A percentile compares a stretch with the other conserved stretches of the same genome.
phyloP scores from a whole-genome alignment of 345 rosid species.

The Salix brachista region DNA sequence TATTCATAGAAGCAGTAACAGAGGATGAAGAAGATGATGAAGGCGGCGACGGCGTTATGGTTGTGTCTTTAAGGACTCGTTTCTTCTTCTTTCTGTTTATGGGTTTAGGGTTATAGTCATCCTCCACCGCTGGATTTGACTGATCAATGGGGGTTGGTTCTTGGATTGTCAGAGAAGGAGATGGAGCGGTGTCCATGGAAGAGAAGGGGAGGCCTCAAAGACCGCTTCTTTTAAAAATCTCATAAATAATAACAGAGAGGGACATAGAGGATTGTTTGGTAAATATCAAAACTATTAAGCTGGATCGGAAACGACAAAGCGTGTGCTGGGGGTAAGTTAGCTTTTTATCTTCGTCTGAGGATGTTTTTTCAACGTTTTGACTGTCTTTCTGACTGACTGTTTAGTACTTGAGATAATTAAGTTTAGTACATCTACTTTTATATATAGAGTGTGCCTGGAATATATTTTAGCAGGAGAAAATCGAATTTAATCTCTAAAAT shows the following conservation, averaged over 20 bases:
- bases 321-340: neutral
- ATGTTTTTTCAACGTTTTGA: neutral
- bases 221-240: neutral
- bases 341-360: neutral
- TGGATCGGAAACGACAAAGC: neutral
- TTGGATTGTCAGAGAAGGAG: conserved; percentile 12
- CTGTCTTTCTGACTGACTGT: neutral
- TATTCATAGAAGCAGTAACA: conserved; percentile 15
- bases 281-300: neutral
- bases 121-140: conserved; percentile 10
- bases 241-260: neutral
- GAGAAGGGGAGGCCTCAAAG: neutral
- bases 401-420: neutral
- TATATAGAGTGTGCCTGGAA: too few relatives aligned
- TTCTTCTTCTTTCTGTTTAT: conserved; percentile 28
- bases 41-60: conserved; percentile 24
- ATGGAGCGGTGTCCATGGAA: conserved; percentile 32
- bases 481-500: too few relatives aligned
- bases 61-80: conserved; percentile 18
- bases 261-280: neutral
- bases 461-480: too few relatives aligned
- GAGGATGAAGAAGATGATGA: conserved; percentile 30
- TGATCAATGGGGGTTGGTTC: conserved; percentile 21
- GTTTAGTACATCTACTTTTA: neutral
- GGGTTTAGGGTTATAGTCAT: conserved; percentile 1